Base-by-base conservation (phyloP, 805 yeast genomes). In the Osmozyma mogii region DNA sequence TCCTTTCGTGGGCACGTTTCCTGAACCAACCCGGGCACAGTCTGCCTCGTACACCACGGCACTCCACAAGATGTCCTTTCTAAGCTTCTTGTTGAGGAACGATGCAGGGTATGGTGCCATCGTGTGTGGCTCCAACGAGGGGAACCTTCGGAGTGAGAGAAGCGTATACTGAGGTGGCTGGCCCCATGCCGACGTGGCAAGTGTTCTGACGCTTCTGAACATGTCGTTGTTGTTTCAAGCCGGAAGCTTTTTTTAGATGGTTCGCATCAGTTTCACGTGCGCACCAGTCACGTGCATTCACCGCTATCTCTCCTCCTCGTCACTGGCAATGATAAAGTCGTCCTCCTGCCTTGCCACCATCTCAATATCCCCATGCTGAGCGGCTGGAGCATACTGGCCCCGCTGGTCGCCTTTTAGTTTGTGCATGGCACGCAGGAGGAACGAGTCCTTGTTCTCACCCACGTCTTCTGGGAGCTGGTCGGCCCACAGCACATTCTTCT, bases 41-140 rank as follows among this genome's bases (percentile, higher is more conserved):
- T 92, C 96, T 22, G 88, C 81, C 64, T 92, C 99, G 65, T 69
- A 85, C 3, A 84, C 82, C 18, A 85, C 96, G 1, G 97, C 95
- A 49, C 78, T 75, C 96, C 97, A 92, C 36, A 92, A 70, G 18
- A 88, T 58, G 55, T 92, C 99, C 56, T 95, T 76, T 58, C 98
- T 78, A 35, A 84, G 54, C 27, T 94, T 94, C 13, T 69, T 65
- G 35, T 77, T 78, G 24, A 92, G 62, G 22, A 87, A 65, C n/a
- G 65, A 50, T 3, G 81, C 54, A 21, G 92, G 82, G 22, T 88
- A 76, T 11, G 96, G 92, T 36, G 82, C 70, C 43, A 83, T 70
- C 7, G 74, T 54, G 30, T 72, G 68, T 18, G 99, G 98, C 55
- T 87, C 95, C 35, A 92, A 67, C 4, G 94, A 80, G 20, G 99